A percentile compares a stretch with the other conserved stretches of the same genome.
These are phyloP conservation scores for Selenicereus undatus DNA, from an alignment of 148 eudicot species.

Conservation along the genomic window DNA sequence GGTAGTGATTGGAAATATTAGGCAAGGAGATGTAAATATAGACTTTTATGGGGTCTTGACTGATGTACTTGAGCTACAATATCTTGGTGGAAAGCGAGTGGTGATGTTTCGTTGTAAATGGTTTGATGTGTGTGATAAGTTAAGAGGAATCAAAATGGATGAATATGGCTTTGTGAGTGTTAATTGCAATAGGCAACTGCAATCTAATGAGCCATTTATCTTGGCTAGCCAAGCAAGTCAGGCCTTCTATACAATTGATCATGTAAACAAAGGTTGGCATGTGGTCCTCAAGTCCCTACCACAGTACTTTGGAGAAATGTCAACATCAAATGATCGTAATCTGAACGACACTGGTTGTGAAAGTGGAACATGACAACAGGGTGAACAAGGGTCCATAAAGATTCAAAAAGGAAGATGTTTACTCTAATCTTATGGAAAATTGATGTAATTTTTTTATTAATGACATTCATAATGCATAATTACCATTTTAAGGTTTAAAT, in stretches of 20 bases:
- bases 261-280: slow-evolving; percentile 8
- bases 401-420: background rate
- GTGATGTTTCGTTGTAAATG: slow-evolving; percentile 2
- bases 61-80: slow-evolving; percentile 1
- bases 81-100: background rate
- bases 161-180: background rate
- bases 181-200: no score
- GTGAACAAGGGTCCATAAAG: background rate
- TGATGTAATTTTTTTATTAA: background rate
- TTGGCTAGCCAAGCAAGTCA: slow-evolving; percentile 14
- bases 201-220: background rate
- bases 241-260: slow-evolving; percentile 9
- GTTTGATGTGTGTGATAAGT: no score
- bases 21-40: background rate
- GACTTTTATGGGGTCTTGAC: background rate
- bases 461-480: no score
- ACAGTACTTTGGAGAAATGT: background rate
- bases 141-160: no score
- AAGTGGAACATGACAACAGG: background rate
- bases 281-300: background rate
- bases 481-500: no score
- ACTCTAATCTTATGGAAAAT: background rate
- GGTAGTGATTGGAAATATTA: background rate
- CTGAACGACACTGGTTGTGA: background rate
- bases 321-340: background rate